A percentile compares a stretch with the other conserved stretches of the same genome.
phyloP scores from a whole-genome alignment of 805 yeast genomes.

The Saccharomycodes ludwigii region DNA sequence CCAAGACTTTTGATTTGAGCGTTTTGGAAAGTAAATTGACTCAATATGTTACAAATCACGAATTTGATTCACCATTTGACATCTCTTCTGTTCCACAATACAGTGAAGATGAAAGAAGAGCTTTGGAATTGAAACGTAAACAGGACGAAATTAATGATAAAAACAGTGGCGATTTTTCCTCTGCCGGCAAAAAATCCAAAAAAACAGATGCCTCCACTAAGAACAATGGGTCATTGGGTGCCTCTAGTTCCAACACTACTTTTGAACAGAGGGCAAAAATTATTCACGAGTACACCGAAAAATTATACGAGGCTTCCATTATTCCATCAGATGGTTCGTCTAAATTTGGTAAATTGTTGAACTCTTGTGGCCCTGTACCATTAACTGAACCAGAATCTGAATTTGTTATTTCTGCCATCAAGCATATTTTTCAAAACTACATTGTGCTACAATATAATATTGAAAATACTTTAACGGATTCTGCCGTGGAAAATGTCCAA shows the following conservation, averaged over 20 bases:
- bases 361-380: conserved; percentile 49
- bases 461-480: conserved; percentile 71
- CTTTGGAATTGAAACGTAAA: conserved; percentile 47
- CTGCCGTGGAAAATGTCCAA: conserved; percentile 63
- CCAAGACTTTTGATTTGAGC: conserved; percentile 46
- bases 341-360: conserved; percentile 61
- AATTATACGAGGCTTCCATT: conserved; percentile 53
- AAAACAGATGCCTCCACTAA: conserved; percentile 9
- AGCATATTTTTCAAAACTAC: conserved; percentile 68
- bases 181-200: conserved; percentile 13
- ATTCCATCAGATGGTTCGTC: conserved; percentile 61
- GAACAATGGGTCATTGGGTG: conserved; percentile 6
- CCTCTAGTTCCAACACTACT: conserved; percentile 12
- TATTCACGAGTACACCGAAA: conserved; percentile 19
- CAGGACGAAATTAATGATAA: conserved; percentile 23
- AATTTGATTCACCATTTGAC: conserved; percentile 51
- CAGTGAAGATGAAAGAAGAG: conserved; percentile 56
- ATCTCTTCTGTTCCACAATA: conserved; percentile 51
- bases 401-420: conserved; percentile 73
- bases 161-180: conserved; percentile 24
- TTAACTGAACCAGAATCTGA: conserved; percentile 91
- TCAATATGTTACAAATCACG: conserved; percentile 38
- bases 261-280: conserved; percentile 20
- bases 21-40: conserved; percentile 70
- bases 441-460: conserved; percentile 73